Conservation (phyloP, 1,139 yeast genomes). For the Blastobotrys ciferrii region DNA sequence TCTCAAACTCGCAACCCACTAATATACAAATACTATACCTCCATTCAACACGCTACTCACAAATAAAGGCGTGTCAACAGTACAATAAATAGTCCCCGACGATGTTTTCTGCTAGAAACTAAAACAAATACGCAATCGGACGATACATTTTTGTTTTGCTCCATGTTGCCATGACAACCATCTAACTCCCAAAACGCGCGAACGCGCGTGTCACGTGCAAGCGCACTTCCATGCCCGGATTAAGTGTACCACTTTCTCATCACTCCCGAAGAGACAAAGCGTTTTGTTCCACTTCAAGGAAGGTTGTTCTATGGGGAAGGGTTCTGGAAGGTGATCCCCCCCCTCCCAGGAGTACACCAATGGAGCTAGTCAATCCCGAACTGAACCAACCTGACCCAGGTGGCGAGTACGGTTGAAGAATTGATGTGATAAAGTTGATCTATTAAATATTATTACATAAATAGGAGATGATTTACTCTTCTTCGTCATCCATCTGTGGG, state of each 20-base stretch:
- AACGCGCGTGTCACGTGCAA: not conserved
- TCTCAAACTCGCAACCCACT: not conserved
- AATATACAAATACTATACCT: not conserved
- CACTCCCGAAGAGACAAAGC: no score
- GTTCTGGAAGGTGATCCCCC: no score
- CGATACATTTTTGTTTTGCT: not conserved
- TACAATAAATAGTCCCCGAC: not conserved
- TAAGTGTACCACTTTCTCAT: no score
- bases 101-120: not conserved
- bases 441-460: constrained; percentile 1
- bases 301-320: no score
- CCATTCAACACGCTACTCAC: not conserved
- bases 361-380: no score
- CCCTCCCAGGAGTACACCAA: no score
- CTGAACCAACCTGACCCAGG: no score
- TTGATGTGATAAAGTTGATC: no score
- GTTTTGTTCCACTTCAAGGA: no score
- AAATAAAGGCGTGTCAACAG: not conserved
- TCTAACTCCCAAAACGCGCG: not conserved
- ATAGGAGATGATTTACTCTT: constrained; percentile 13
- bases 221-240: no score
- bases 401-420: no score
- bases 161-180: constrained; percentile 4
- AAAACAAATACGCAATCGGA: not conserved
- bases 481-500: constrained; percentile 90